These are phyloP conservation scores for Earliella scabrosa DNA, from an alignment of 1,284 basidiomycete species.

Conservation along the genomic window DNA sequence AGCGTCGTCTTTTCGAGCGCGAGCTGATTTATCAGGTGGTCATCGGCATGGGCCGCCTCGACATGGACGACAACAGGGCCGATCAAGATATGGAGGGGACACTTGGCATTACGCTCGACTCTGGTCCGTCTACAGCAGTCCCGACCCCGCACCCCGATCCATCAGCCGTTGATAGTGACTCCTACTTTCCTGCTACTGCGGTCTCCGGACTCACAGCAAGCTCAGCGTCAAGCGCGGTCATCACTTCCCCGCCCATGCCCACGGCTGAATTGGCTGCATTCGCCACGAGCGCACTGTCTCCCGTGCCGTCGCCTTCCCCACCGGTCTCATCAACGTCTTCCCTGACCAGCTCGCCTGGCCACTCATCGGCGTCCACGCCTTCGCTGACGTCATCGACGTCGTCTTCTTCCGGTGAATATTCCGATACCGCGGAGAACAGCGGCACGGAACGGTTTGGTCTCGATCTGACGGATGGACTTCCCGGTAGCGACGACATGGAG, in stretches of 20 bases:
- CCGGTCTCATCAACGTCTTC: conserved; percentile 24
- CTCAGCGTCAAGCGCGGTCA: conserved; percentile 2
- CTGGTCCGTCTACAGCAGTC: conserved; percentile 20
- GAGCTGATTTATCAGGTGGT: conserved; percentile 87
- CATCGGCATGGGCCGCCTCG: conserved; percentile 85
- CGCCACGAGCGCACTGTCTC: conserved; percentile 11
- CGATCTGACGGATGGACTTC: not conserved
- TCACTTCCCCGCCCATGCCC: conserved; percentile 9
- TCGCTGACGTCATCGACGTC: conserved; percentile 30
- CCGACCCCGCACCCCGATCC: conserved; percentile 22
- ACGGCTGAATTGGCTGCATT: conserved; percentile 6
- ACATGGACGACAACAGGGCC: conserved; percentile 36
- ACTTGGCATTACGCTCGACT: conserved; percentile 34
- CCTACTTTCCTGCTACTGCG: conserved; percentile 38
- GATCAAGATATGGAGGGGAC: conserved; percentile 24
- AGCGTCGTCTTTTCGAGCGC: conserved; percentile 71
- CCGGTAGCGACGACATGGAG: conserved; percentile 2
- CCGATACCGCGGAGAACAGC: conserved; percentile 9
- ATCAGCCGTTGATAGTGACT: conserved; percentile 6
- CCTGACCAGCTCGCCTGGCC: conserved; percentile 18
- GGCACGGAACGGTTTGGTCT: conserved; percentile 11
- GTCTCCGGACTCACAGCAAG: conserved; percentile 2
- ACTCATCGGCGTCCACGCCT: conserved; percentile 23
- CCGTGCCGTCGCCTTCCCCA: conserved; percentile 19
- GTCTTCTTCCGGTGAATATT: conserved; percentile 22